Conservation (phyloP, 148 eudicot genomes). For the Gaultheria prostrata region DNA sequence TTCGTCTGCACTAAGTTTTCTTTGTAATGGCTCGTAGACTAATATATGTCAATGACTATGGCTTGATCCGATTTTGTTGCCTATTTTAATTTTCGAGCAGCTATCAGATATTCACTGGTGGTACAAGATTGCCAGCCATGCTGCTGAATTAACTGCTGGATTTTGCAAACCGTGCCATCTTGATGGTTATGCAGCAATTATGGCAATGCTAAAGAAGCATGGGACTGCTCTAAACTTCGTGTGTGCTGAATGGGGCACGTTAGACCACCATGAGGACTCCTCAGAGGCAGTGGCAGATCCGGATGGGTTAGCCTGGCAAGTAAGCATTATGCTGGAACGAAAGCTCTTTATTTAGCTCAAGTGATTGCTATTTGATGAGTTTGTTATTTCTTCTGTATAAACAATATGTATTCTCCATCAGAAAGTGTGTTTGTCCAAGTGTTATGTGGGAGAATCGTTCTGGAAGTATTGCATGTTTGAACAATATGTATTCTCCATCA, state of each 20-base stretch:
- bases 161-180: constrained; percentile 82
- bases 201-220: constrained; percentile 81
- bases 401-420: neutral
- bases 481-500: no score
- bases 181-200: constrained; percentile 77
- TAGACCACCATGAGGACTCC: constrained; percentile 46
- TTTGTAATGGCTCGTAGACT: neutral
- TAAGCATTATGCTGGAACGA: constrained; percentile 33
- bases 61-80: constrained; percentile 15
- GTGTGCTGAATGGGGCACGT: constrained; percentile 52
- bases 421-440: constrained; percentile 3
- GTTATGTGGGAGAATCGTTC: constrained; percentile 8
- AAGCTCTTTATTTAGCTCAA: neutral
- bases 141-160: constrained; percentile 95
- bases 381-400: neutral
- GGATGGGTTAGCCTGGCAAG: constrained; percentile 89
- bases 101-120: constrained; percentile 82
- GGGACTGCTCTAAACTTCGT: constrained; percentile 59
- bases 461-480: no score
- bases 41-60: neutral
- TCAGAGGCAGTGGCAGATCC: constrained; percentile 74
- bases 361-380: neutral
- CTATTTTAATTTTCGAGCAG: constrained; percentile 46
- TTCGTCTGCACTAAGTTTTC: neutral
- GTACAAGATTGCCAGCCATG: constrained; percentile 98